A percentile compares a stretch with the other conserved stretches of the same genome.
phyloP scores from a whole-genome alignment of 2,329 filamentous ascomycete genomes.

The Colletotrichum horii region DNA sequence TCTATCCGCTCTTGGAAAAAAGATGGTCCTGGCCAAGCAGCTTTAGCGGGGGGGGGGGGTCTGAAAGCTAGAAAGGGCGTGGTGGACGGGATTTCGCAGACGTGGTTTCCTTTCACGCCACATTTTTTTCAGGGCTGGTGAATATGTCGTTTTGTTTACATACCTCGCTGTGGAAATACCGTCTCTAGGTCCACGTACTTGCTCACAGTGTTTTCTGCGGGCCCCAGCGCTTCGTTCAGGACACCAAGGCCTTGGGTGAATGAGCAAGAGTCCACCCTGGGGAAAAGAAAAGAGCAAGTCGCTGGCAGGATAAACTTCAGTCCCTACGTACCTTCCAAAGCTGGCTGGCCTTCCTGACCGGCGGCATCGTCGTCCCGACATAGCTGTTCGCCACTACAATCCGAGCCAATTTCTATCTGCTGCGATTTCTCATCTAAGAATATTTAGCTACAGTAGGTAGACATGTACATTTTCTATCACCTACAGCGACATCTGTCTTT shows the following conservation, averaged over 20 bases:
- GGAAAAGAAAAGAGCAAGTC: not conserved
- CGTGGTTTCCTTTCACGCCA: not conserved
- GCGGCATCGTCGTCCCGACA: not conserved
- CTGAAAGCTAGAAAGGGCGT: not conserved
- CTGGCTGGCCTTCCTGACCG: not conserved
- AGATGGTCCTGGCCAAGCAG: not conserved
- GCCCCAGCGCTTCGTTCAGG: not conserved
- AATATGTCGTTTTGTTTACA: not conserved
- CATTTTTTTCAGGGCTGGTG: not conserved
- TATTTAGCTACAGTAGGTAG: not conserved
- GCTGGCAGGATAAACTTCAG: not conserved
- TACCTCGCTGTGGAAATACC: constrained; percentile 7
- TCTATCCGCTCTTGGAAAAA: constrained; percentile 8
- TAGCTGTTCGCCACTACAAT: not conserved
- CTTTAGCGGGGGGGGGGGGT: not conserved
- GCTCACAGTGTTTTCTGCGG: not conserved
- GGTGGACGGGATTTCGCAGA: not conserved
- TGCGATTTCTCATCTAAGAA: not conserved
- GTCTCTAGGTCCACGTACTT: not conserved
- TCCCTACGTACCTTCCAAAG: not conserved
- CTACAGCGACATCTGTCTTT: not conserved
- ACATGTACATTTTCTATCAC: not conserved
- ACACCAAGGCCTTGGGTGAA: not conserved
- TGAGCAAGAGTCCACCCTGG: not conserved
- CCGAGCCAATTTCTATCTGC: not conserved